Evolutionary conservation across 2,329 filamentous ascomycete genomes (phyloP).

Genomic region (Fusarium sp.): DNA sequence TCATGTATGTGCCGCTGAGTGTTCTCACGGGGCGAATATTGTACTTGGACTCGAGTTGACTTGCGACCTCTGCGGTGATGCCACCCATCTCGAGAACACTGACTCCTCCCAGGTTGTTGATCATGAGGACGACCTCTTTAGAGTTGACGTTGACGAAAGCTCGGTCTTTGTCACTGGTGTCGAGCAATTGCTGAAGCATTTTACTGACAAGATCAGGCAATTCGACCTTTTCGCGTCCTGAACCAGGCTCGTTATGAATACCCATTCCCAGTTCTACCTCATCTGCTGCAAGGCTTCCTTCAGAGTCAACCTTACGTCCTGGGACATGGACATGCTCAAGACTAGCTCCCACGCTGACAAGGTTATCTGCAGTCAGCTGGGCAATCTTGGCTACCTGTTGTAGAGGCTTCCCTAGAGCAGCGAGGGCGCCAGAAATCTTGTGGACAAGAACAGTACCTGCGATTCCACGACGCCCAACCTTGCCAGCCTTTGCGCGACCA

Average conservation of each 20-base stretch:
- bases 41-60: constrained; percentile 68
- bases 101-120: constrained; percentile 82
- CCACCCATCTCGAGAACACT: constrained; percentile 78
- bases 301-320: constrained; percentile 71
- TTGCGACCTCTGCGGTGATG: constrained; percentile 74
- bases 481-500: constrained; percentile 82
- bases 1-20: constrained; percentile 80
- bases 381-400: constrained; percentile 80
- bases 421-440: constrained; percentile 88
- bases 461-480: constrained; percentile 90
- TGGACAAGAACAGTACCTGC: constrained; percentile 91
- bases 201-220: constrained; percentile 66
- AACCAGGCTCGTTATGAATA: constrained; percentile 78
- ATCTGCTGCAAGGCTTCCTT: constrained; percentile 65
- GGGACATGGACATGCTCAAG: constrained; percentile 94
- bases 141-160: constrained; percentile 73
- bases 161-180: constrained; percentile 73
- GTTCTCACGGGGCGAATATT: constrained; percentile 72
- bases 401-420: constrained; percentile 74
- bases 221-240: constrained; percentile 61
- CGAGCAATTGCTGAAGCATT: constrained; percentile 78
- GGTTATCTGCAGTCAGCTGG: constrained; percentile 75
- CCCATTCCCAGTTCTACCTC: constrained; percentile 80
- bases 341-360: constrained; percentile 87
- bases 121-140: constrained; percentile 73